These are phyloP conservation scores for Pisolithus albus DNA, from an alignment of 768 basidiomycete species.

Conservation along the genomic window DNA sequence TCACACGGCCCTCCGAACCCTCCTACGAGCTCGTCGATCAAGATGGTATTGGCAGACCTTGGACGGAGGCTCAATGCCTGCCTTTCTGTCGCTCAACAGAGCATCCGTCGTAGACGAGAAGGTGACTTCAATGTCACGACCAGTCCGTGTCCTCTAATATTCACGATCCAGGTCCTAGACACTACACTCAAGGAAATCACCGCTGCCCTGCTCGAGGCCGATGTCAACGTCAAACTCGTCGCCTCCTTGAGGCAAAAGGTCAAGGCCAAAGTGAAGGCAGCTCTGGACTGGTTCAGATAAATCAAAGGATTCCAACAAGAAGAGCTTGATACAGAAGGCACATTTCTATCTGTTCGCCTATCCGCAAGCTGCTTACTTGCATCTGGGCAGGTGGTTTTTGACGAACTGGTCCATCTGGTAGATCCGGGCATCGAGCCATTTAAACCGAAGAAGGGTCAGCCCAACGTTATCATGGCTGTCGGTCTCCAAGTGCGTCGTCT, in stretches of 20 bases:
- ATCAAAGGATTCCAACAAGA: slow-evolving; percentile 73
- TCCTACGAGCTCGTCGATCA: slow-evolving; percentile 13
- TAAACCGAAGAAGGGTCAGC: slow-evolving; percentile 91
- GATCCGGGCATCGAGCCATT: slow-evolving; percentile 95
- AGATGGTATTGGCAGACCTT: slow-evolving; percentile 94
- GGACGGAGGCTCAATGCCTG: slow-evolving; percentile 91
- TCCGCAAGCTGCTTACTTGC: slow-evolving; percentile 7
- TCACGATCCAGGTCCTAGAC: slow-evolving; percentile 71
- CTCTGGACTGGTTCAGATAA: slow-evolving; percentile 68
- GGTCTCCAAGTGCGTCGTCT: slow-evolving; percentile 70
- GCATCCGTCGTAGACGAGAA: slow-evolving; percentile 89
- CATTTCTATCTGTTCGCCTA: slow-evolving; percentile 20
- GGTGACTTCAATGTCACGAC: slow-evolving; percentile 35
- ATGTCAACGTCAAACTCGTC: slow-evolving; percentile 98
- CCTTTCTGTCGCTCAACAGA: slow-evolving; percentile 82
- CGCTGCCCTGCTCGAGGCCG: slow-evolving; percentile 87
- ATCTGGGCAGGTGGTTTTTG: slow-evolving; percentile 75
- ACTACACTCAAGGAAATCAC: slow-evolving; percentile 92
- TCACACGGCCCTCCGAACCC: slow-evolving; percentile 22
- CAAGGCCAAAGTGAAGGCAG: slow-evolving; percentile 81
- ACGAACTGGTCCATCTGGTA: slow-evolving; percentile 91
- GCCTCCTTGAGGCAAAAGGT: slow-evolving; percentile 82
- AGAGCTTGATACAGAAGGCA: slow-evolving; percentile 86
- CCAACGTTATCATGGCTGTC: slow-evolving; percentile 96
- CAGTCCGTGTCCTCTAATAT: slow-evolving; percentile 5